Base-by-base conservation (phyloP, 1,139 yeast species). In the Lodderomyces jiufengensis region DNA sequence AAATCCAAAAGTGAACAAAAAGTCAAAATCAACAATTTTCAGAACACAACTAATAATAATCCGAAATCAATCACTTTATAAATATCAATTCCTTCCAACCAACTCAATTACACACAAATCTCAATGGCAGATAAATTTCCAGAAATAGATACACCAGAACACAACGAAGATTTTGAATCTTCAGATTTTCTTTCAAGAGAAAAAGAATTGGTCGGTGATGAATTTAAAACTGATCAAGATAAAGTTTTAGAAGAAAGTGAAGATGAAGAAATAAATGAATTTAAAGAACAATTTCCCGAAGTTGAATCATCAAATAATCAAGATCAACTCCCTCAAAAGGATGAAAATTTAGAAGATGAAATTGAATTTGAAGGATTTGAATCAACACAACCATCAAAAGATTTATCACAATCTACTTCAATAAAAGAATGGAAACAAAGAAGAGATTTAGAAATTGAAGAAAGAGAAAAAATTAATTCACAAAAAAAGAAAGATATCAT, bases 121-220 rank as follows among this genome's bases (percentile, higher is more conserved):
- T 5, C 5, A 18, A 85, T 85, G 95, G 82, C 92, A 49, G 90
- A 85, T 51, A 84, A 84, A 59, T 90, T 83, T 61, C 96, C 96
- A 31, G 86, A 86, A 42, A 73, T 88, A 50, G 90, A 83, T 41
- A 72, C 73, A 34, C 59, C 69, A 38, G 67, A 73, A 33, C 59
- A 68, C 39, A 68, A 58, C 40, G 63, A 31, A 18, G 43, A 32
- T 11, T 41, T 25, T 5, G 59, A 57, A 34, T 63, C 52, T 16
- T 33, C 37, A 3, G 95, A 88, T 61, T 85, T 90, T 55, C 67
- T 87, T 44, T 71, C 87, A 31, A 79, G 97, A 54, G 97, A 90
- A 62, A 78, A 80, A 58, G 95, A 86, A 45, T 70, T 84, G 27
- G 64, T 88, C 9, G 97, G 97, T 11, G 90, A 80, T 44, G 88